These are phyloP conservation scores for Calocybe gangraenosa DNA, from an alignment of 768 basidiomycete genomes.

Conservation along the genomic window DNA sequence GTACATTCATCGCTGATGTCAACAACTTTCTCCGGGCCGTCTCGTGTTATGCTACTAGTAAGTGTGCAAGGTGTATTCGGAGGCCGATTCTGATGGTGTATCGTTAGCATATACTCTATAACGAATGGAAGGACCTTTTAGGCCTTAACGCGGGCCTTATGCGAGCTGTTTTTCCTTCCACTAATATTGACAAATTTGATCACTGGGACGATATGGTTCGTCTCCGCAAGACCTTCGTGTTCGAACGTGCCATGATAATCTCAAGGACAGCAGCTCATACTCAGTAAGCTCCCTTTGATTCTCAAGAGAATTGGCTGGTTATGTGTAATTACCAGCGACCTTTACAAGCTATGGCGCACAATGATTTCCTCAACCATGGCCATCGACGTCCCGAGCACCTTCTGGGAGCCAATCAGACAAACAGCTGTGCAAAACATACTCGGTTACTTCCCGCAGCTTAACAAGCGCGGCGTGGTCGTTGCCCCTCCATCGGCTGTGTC, in stretches of 20 bases:
- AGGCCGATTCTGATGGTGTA: not conserved
- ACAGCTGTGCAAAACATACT: constrained; percentile 25
- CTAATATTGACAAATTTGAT: constrained; percentile 50
- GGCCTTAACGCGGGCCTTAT: constrained; percentile 46
- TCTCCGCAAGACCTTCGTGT: constrained; percentile 50
- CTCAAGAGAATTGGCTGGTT: not conserved
- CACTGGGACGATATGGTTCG: constrained; percentile 62
- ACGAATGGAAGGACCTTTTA: constrained; percentile 20
- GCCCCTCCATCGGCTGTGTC: constrained; percentile 10
- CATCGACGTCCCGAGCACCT: constrained; percentile 21
- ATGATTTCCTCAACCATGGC: constrained; percentile 33
- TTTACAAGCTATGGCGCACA: constrained; percentile 27
- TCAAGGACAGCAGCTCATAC: constrained; percentile 61
- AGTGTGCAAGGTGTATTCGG: not conserved
- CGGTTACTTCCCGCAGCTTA: constrained; percentile 25
- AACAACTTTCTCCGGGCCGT: not conserved
- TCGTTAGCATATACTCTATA: constrained; percentile 15
- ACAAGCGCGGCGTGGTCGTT: constrained; percentile 8
- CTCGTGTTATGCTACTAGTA: constrained; percentile 21
- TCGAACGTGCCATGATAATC: constrained; percentile 59
- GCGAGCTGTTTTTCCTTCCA: constrained; percentile 57
- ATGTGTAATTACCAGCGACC: constrained; percentile 24
- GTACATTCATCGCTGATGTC: constrained; percentile 15
- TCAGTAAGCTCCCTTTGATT: constrained; percentile 23
- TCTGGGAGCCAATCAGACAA: constrained; percentile 33